Evolutionary conservation across 306 rosid genomes (phyloP).

Genomic region (Dryas alaskensis): DNA sequence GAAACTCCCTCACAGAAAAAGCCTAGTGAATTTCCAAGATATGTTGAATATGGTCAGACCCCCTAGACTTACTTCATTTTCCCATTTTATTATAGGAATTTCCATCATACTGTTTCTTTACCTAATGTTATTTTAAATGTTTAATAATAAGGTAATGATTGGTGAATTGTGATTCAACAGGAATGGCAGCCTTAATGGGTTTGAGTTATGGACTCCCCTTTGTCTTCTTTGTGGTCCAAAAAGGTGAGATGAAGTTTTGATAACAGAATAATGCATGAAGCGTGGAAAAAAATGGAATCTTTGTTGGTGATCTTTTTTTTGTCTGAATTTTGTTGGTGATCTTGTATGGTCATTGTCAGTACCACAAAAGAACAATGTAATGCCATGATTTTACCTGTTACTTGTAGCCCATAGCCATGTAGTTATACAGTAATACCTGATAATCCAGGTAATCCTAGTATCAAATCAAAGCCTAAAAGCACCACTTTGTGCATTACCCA

Average conservation of each 20-base stretch:
- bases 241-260: slow-evolving; percentile 47
- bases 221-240: slow-evolving; percentile 47
- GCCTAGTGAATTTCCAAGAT: slow-evolving; percentile 17
- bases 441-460: background rate
- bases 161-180: slow-evolving; percentile 27
- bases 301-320: background rate
- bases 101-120: background rate
- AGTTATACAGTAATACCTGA: no score
- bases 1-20: slow-evolving; percentile 13
- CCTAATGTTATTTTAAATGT: background rate
- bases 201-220: slow-evolving; percentile 55
- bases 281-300: slow-evolving; percentile 13
- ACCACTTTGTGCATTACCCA: background rate
- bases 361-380: background rate
- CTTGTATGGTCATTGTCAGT: background rate
- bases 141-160: background rate
- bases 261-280: background rate
- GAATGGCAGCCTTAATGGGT: slow-evolving; percentile 50
- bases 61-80: background rate
- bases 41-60: slow-evolving; percentile 44
- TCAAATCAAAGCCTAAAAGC: background rate
- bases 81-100: background rate
- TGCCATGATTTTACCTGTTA: background rate
- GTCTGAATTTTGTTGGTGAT: background rate
- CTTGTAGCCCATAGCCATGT: background rate